Evolutionary conservation across 306 rosid species (phyloP).

Genomic region (Echinosophora koreensis): DNA sequence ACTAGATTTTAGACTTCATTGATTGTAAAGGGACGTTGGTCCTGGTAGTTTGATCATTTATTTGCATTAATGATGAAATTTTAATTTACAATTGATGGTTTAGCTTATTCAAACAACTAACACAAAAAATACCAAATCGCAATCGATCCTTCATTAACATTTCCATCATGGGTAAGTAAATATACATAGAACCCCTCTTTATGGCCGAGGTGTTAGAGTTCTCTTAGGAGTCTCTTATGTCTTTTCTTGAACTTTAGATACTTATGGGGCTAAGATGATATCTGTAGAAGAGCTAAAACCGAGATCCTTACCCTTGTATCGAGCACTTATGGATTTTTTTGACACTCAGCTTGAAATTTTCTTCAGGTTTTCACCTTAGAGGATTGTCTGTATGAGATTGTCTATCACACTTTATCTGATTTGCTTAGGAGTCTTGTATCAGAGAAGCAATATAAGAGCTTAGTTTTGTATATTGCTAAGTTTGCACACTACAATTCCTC

Average conservation of each 20-base stretch:
- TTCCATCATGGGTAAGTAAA: too few relatives aligned
- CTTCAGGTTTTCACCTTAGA: not conserved
- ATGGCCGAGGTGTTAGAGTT: too few relatives aligned
- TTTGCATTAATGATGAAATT: too few relatives aligned
- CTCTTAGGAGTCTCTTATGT: not conserved
- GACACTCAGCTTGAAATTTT: not conserved
- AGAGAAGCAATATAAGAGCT: conserved; percentile 1
- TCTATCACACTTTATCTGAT: not conserved
- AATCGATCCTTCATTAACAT: too few relatives aligned
- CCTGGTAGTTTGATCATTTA: too few relatives aligned
- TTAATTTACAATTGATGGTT: too few relatives aligned
- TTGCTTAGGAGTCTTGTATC: not conserved
- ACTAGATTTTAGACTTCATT: too few relatives aligned
- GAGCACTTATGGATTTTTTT: not conserved
- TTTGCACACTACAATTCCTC: not conserved
- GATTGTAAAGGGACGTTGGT: too few relatives aligned
- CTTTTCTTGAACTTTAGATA: not conserved
- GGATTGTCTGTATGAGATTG: not conserved
- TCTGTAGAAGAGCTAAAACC: not conserved
- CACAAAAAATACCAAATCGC: too few relatives aligned
- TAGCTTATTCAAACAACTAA: too few relatives aligned
- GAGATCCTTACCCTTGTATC: conserved; percentile 1
- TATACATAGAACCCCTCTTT: too few relatives aligned
- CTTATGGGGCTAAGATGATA: not conserved
- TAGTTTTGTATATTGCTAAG: conserved; percentile 13